Evolutionary conservation across 495 filamentous ascomycete species (phyloP), one percentile per base, ranked within the genome.

Genomic region (Chaetomium cochliodes): DNA sequence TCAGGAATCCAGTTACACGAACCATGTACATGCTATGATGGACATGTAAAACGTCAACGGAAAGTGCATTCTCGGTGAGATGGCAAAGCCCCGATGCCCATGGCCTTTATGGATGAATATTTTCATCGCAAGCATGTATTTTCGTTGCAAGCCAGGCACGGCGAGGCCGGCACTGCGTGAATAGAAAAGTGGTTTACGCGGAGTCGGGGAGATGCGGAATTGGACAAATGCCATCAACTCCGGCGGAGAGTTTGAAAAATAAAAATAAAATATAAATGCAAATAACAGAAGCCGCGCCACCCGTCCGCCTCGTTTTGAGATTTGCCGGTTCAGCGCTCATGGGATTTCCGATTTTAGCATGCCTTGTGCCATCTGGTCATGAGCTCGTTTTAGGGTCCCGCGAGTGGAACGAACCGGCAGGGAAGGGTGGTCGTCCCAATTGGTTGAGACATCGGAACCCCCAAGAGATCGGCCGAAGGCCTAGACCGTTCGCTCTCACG

Each of bases 341-440:
- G 66, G 66, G 62, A 68, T 68, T 64, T 68, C 66, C 62, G 53
- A 58, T 60, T 64, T 57, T 46, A 68, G 66, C 30, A 67, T 63
- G 46, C 51, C 51, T 46, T 55, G 54, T 42, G 33, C 33, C 13
- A 42, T 58, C 58, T 58, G 53, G 33, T 56, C 58, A 62, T 57
- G 64, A 42, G 59, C 20, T 60, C 5, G 20, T 30, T 50, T 53
- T 18, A n/a, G 20, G 53, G 33, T 3, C 3, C 8, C 23, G 23
- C 49, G 6, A 9, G 20, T 23, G 54, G 22, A 57, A 57, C 54
- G 16, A 16, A 20, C 9, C 28, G 26, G n/a, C 52, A 62, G 23
- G 25, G 47, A 8, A 26, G 15, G 30, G 30, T 7, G 15, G 13
- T 15, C 15, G 3, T 18, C 33, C 51, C 53, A 47, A 55, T 63